Conservation (phyloP, 495 filamentous ascomycete species). For the Xylaria flabelliformis region DNA sequence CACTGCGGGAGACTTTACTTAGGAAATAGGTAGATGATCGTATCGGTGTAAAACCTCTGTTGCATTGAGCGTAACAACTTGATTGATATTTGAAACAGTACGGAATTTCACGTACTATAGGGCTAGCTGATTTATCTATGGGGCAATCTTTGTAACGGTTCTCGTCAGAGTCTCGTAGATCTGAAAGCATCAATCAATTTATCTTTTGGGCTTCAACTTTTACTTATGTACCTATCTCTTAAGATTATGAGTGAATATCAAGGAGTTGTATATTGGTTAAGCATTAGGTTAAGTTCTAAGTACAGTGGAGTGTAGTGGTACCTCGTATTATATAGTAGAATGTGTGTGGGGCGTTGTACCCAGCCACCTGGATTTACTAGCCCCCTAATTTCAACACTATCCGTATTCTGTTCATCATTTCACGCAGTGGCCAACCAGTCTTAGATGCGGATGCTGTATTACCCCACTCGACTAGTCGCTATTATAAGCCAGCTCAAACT, state of each 20-base stretch:
- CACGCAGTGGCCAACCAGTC: background rate
- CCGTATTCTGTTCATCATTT: background rate
- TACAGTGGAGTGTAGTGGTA: no score
- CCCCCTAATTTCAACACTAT: no score
- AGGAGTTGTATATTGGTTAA: no score
- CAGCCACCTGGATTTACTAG: no score
- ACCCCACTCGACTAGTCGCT: background rate
- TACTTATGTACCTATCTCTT: background rate
- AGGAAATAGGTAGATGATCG: background rate
- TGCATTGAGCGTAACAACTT: background rate
- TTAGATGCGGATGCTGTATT: background rate
- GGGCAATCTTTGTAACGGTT: no score
- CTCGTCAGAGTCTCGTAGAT: background rate
- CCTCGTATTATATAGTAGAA: no score
- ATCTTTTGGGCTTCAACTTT: background rate
- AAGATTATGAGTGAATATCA: no score
- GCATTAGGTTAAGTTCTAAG: no score
- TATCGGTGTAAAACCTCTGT: background rate
- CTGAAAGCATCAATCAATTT: background rate
- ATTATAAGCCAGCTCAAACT: background rate
- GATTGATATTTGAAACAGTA: background rate
- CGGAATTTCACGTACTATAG: background rate
- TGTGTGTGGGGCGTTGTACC: no score
- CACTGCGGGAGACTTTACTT: constrained; percentile 32
- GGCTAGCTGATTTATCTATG: no score